Evolutionary conservation across 2,329 filamentous ascomycete genomes (phyloP), one percentile per base, ranked within the genome.

Genomic region (Aspergillus pseudoviridinutans): DNA sequence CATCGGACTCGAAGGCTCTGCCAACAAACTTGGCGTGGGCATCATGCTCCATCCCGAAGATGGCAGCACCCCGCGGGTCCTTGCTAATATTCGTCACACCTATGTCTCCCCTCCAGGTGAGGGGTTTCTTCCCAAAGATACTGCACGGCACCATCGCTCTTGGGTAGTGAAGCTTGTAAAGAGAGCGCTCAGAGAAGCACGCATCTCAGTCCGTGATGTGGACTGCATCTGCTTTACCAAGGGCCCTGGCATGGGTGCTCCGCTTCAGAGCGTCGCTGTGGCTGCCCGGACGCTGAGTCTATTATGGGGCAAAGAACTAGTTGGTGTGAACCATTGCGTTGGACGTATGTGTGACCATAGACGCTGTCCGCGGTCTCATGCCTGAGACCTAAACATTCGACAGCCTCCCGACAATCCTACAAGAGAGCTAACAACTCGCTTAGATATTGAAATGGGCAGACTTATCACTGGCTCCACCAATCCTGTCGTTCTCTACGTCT

Each of bases 241-340:
- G 71, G 94, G 94, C 0, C 94, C 94, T 0, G 94, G 94, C 0
- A 99, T 99, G 94, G 94, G 94, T 58, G 93, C 91, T 42, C 94
- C 94, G 7, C 81, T 99, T 28, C 89, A 92, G 61, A 87, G 87
- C 60, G 91, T 96, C 14, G 93, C 93, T 32, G 80, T 97, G 38
- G 92, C 87, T 1, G 94, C 92, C 22, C 84, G 94, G 59, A 91
- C 90, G 61, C 79, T 97, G 32, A 82, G 86, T 46, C 78, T 96
- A 58, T 82, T 99, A 17, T 99, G 94, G 94, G 82, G 80, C 54
- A 91, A 91, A 75, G 87, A 89, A n/a, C 80, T 99, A 41, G 88
- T 99, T 3, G 93, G 92, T 25, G 94, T 99, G 27, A 99, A 99
- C 77, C 94, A 99, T 77, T 99, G 94, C 75, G 90, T 99, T 50